Evolutionary conservation across 306 rosid species (phyloP).

Genomic region (Lathyrus aphaca): DNA sequence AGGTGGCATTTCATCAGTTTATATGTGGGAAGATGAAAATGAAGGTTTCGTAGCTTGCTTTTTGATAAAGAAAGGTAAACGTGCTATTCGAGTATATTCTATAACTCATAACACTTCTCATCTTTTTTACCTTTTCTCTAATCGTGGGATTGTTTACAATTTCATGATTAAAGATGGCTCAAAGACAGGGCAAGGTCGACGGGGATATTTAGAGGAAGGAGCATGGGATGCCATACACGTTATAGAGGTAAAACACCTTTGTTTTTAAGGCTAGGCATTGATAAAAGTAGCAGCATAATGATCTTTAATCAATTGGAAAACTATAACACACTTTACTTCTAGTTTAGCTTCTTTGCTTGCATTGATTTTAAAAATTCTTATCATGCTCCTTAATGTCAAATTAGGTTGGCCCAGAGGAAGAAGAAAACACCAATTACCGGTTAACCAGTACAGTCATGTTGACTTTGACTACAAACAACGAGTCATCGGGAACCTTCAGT

Average conservation of each 20-base stretch:
- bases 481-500: conserved; percentile 79
- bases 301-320: conserved; percentile 24
- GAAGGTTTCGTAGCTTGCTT: conserved; percentile 92
- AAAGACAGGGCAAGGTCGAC: conserved; percentile 91
- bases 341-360: conserved; percentile 2
- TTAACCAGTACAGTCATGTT: conserved; percentile 96
- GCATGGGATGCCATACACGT: conserved; percentile 99
- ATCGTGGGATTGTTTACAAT: conserved; percentile 44
- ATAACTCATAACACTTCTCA: conserved; percentile 24
- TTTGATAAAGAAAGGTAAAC: conserved; percentile 85
- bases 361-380: conserved; percentile 4
- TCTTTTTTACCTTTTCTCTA: conserved; percentile 37
- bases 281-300: conserved; percentile 10
- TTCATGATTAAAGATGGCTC: conserved; percentile 79
- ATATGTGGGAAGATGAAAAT: conserved; percentile 96
- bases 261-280: conserved; percentile 12
- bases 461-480: conserved; percentile 80
- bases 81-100: conserved; percentile 29
- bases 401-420: conserved; percentile 89
- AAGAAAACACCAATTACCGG: conserved; percentile 76
- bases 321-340: conserved; percentile 11
- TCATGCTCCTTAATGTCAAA: conserved; percentile 21
- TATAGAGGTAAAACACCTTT: conserved; percentile 67
- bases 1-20: conserved; percentile 99
- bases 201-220: conserved; percentile 94